Evolutionary conservation across 176 grass and related monocot species (phyloP), one percentile per base, ranked within the genome.

Genomic region (Bonia amplexicaulis): DNA sequence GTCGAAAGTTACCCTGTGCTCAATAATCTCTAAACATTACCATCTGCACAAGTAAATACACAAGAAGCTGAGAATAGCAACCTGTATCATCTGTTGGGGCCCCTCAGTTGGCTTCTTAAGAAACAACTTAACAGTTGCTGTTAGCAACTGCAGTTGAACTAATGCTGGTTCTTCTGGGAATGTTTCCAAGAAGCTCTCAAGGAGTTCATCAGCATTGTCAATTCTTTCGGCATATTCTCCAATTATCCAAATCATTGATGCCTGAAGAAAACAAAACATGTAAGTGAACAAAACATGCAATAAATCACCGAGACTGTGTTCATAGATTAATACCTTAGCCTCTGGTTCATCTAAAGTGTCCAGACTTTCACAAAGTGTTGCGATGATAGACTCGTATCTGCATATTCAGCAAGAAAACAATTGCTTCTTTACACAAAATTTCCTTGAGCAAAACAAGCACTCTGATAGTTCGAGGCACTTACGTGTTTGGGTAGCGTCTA

Each of bases 201-300:
- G 93, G 35, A 96, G 93, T 78, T 99, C 96, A 59, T 99, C 96
- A 80, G 96, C 96, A 94, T 99, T 99, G 73, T 99, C 96, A 84
- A 99, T 96, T 89, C 93, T 96, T 93, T 96, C 96, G 19, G 93
- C 96, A 92, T 99, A 95, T 92, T 99, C 93, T 74, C 96, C 96
- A 85, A 96, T 99, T 87, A 99, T 99, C 96, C 96, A 99, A 63
- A 99, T 99, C 96, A 99, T 99, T 72, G 96, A 99, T 73, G 96
- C 96, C 96, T 99, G 79, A 15, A 53, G 15, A 85, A 83, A 79
- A 78, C 45, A 69, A 55, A 77, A 57, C 39, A 82, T 22, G 13
- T 66, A 31, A 86, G 73, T 71, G 55, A 67, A 73, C 59, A 70
- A 53, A 82, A 57, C 58, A 90, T 66, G 57, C 40, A 80, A 46